Conservation (phyloP, 2,329 filamentous ascomycete species). For the Metarhizium sp. region DNA sequence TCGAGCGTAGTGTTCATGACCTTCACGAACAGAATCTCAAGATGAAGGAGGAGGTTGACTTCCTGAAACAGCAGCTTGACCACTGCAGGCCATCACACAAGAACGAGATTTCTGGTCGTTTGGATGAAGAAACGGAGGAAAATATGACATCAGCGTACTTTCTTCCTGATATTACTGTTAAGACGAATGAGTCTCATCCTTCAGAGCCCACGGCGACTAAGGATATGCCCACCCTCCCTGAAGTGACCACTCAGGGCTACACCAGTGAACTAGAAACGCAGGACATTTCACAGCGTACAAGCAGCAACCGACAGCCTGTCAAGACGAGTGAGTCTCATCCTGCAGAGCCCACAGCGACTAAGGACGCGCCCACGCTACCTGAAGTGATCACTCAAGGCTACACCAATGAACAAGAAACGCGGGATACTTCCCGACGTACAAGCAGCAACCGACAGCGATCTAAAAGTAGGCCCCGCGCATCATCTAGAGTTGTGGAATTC, state of each 20-base stretch:
- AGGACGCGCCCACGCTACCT: conserved; percentile 17
- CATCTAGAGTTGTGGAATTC: conserved; percentile 27
- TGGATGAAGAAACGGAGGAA: conserved; percentile 32
- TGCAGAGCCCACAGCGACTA: conserved; percentile 21
- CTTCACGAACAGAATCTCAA: conserved; percentile 37
- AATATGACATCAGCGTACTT: conserved; percentile 52
- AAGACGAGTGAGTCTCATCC: conserved; percentile 14
- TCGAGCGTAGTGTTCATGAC: conserved; percentile 34
- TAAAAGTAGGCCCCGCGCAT: conserved; percentile 13
- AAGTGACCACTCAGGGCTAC: conserved; percentile 23
- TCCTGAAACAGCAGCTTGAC: conserved; percentile 34
- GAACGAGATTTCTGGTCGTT: conserved; percentile 24
- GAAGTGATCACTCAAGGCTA: conserved; percentile 24
- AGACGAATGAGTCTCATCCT: conserved; percentile 26
- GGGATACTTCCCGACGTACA: conserved; percentile 19
- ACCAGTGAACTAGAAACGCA: conserved; percentile 19
- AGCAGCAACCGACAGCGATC: conserved; percentile 18
- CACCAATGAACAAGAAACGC: conserved; percentile 18
- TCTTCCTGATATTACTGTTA: conserved; percentile 47
- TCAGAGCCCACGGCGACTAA: conserved; percentile 22
- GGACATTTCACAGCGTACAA: conserved; percentile 19
- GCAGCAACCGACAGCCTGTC: conserved; percentile 14
- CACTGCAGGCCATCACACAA: conserved; percentile 29
- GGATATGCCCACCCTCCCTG: conserved; percentile 18
- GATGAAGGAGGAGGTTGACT: conserved; percentile 37